These are phyloP conservation scores for Diaporthe eres DNA, from an alignment of 2,329 filamentous ascomycete genomes.

Conservation along the genomic window DNA sequence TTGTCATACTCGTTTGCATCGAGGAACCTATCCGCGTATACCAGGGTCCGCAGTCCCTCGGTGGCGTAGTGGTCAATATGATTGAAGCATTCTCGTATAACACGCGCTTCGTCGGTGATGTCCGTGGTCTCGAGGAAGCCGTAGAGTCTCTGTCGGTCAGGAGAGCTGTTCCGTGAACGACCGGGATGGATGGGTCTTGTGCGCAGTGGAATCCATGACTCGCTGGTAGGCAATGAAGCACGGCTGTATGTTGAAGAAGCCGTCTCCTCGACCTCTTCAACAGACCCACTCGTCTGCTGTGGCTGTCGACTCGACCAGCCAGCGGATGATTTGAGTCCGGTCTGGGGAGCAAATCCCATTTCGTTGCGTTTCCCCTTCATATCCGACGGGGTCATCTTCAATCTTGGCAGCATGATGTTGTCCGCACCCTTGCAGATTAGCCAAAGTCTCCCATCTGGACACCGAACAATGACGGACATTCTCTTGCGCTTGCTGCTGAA, in stretches of 20 bases:
- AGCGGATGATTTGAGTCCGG: neutral
- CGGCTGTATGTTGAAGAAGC: neutral
- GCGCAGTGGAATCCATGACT: conserved; percentile 44
- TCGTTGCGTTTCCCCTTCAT: conserved; percentile 75
- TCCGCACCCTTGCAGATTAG: conserved; percentile 94
- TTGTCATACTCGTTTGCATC: conserved; percentile 78
- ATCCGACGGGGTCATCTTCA: conserved; percentile 79
- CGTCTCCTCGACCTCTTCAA: neutral
- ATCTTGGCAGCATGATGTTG: conserved; percentile 81
- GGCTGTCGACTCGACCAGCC: neutral
- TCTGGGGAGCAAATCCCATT: conserved; percentile 67
- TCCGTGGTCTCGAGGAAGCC: conserved; percentile 62
- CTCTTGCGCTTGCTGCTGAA: conserved; percentile 91
- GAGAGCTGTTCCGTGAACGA: neutral
- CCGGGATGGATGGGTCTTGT: conserved; percentile 60
- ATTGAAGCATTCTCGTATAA: conserved; percentile 87
- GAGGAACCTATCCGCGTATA: conserved; percentile 84
- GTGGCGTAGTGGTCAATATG: conserved; percentile 91
- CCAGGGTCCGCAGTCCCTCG: conserved; percentile 84
- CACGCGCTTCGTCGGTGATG: conserved; percentile 68
- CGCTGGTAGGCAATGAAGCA: neutral
- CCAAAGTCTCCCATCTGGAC: conserved; percentile 84
- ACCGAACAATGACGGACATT: conserved; percentile 89
- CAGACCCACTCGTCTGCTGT: neutral
- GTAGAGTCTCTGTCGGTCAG: conserved; percentile 65